These are phyloP conservation scores for Colletotrichum spaethianum DNA, from an alignment of 2,329 filamentous ascomycete genomes.

Conservation along the genomic window DNA sequence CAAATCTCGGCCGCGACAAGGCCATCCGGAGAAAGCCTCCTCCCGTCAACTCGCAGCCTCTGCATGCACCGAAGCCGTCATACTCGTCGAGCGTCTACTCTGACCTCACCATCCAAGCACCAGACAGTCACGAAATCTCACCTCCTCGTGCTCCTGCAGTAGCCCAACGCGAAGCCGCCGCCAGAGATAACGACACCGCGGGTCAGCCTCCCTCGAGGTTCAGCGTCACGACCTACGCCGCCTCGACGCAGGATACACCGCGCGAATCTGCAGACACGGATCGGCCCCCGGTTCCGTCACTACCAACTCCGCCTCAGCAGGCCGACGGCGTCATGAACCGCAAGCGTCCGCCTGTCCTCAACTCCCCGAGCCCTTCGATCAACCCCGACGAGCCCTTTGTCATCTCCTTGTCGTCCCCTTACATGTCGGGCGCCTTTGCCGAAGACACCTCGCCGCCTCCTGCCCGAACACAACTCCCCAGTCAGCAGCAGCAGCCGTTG, in stretches of 20 bases:
- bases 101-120: conserved; percentile 41
- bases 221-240: conserved; percentile 74
- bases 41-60: conserved; percentile 46
- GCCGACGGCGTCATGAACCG: conserved; percentile 56
- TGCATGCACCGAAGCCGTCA: conserved; percentile 43
- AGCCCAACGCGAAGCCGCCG: not conserved
- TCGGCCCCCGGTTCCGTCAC: conserved; percentile 54
- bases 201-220: conserved; percentile 72
- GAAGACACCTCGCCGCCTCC: conserved; percentile 33
- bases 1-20: conserved; percentile 45
- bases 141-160: conserved; percentile 3
- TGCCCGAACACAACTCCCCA: conserved; percentile 38
- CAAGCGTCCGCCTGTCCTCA: conserved; percentile 51
- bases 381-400: conserved; percentile 47
- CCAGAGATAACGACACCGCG: conserved; percentile 55
- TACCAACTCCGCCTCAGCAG: conserved; percentile 54
- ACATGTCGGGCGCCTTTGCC: conserved; percentile 48
- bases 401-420: conserved; percentile 53
- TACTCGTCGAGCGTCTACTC: conserved; percentile 51
- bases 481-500: conserved; percentile 26
- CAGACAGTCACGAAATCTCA: conserved; percentile 44
- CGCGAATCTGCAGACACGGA: conserved; percentile 54
- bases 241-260: conserved; percentile 62
- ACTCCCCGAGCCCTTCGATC: conserved; percentile 42
- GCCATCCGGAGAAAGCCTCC: conserved; percentile 64